phyloP scores from a whole-genome alignment of 2,329 filamentous ascomycete genomes.

The Metarhizium sp. region DNA sequence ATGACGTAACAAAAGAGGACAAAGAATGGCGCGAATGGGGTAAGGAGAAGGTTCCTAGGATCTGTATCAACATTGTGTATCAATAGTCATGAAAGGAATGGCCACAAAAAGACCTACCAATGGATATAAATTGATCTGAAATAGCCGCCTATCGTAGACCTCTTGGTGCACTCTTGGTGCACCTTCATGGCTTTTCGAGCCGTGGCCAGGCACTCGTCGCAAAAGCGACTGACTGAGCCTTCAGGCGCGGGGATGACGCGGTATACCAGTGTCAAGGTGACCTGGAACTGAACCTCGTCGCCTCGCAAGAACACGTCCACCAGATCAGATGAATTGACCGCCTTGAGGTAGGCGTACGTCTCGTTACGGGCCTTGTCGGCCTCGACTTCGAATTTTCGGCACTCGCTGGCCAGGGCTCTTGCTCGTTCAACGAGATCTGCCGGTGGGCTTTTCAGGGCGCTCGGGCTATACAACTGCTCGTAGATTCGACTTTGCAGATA shows the following conservation, averaged over 20 bases:
- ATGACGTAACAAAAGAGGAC: slow-evolving; percentile 50
- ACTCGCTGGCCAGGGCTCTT: slow-evolving; percentile 26
- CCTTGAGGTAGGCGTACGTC: slow-evolving; percentile 26
- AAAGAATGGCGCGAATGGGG: slow-evolving; percentile 51
- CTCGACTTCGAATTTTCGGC: slow-evolving; percentile 25
- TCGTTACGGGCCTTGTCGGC: slow-evolving; percentile 25
- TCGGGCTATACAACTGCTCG: slow-evolving; percentile 44
- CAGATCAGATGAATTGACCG: slow-evolving; percentile 28
- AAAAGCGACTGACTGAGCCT: slow-evolving; percentile 33
- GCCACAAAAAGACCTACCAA: slow-evolving; percentile 28
- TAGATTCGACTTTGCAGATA: slow-evolving; percentile 51
- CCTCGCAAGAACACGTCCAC: slow-evolving; percentile 34
- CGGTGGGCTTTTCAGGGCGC: slow-evolving; percentile 30
- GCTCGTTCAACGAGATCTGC: slow-evolving; percentile 31
- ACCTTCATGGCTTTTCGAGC: slow-evolving; percentile 38
- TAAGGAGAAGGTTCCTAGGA: slow-evolving; percentile 39
- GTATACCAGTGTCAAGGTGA: slow-evolving; percentile 41
- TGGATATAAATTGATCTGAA: slow-evolving; percentile 40
- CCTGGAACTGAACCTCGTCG: slow-evolving; percentile 38
- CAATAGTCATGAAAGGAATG: neutral
- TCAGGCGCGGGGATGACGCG: slow-evolving; percentile 39
- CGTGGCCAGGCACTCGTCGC: slow-evolving; percentile 37
- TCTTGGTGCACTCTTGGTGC: slow-evolving; percentile 35
- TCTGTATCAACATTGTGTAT: neutral
- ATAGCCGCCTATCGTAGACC: slow-evolving; percentile 29